Evolutionary conservation across 805 yeast species (phyloP).

Genomic region (Metschnikowia baotianmanensis): DNA sequence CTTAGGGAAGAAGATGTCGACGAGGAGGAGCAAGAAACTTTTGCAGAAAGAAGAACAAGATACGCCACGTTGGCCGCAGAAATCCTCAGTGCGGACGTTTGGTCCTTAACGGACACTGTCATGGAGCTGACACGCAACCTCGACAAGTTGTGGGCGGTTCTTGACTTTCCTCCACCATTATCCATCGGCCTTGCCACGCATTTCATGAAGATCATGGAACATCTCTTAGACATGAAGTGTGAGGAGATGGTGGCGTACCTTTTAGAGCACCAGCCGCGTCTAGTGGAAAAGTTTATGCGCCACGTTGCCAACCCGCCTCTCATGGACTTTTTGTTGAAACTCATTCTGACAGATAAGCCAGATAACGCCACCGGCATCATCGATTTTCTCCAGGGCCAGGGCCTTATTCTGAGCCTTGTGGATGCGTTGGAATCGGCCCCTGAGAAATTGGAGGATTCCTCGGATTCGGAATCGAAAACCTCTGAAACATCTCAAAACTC

Average conservation of each 20-base stretch:
- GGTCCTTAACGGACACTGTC: slow-evolving; percentile 89
- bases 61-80: slow-evolving; percentile 67
- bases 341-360: slow-evolving; percentile 46
- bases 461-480: too few species aligned
- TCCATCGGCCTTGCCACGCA: slow-evolving; percentile 79
- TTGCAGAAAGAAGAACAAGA: slow-evolving; percentile 34
- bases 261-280: slow-evolving; percentile 40
- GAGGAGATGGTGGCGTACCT: slow-evolving; percentile 46
- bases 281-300: slow-evolving; percentile 42
- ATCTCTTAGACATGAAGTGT: slow-evolving; percentile 46
- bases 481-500: too few species aligned
- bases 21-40: slow-evolving; percentile 17
- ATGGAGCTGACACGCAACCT: slow-evolving; percentile 70
- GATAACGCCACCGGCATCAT: slow-evolving; percentile 47
- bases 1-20: slow-evolving; percentile 8
- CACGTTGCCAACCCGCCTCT: slow-evolving; percentile 46
- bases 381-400: slow-evolving; percentile 42
- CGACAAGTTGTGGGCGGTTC: slow-evolving; percentile 72
- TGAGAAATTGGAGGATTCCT: too few species aligned
- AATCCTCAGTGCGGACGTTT: slow-evolving; percentile 84
- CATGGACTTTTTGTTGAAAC: slow-evolving; percentile 44
- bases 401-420: slow-evolving; percentile 35
- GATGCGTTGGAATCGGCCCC: slow-evolving; percentile 28
- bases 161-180: slow-evolving; percentile 61
- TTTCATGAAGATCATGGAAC: slow-evolving; percentile 46